phyloP scores from a whole-genome alignment of 1,284 basidiomycete genomes.

The Pyrrhoderma noxium region DNA sequence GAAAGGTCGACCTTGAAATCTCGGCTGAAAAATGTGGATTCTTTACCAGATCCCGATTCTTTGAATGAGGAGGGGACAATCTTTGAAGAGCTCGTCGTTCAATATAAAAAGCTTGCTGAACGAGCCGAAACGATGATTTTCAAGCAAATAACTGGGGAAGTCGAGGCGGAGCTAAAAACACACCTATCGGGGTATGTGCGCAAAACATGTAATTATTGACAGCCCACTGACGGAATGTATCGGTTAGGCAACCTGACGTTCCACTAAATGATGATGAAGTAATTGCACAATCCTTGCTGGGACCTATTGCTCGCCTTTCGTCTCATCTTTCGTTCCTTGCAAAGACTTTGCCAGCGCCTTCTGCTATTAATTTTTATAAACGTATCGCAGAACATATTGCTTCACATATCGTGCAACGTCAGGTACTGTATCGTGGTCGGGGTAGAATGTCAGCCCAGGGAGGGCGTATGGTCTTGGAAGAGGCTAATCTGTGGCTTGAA shows the following conservation, averaged over 20 bases:
- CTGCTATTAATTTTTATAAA: conserved; percentile 58
- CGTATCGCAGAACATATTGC: conserved; percentile 58
- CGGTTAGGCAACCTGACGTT: conserved; percentile 21
- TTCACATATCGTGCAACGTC: conserved; percentile 74
- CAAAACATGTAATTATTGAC: conserved; percentile 16
- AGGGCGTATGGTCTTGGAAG: conserved; percentile 50
- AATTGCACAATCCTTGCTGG: conserved; percentile 60
- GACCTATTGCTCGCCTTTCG: conserved; percentile 65
- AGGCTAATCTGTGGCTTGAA: conserved; percentile 75
- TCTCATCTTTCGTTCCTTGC: conserved; percentile 63
- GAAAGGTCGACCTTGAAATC: conserved; percentile 46
- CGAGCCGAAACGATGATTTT: conserved; percentile 85
- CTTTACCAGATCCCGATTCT: conserved; percentile 40
- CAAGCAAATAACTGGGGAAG: conserved; percentile 71
- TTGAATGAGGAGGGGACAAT: conserved; percentile 52
- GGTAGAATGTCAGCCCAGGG: conserved; percentile 46
- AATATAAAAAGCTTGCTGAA: conserved; percentile 52
- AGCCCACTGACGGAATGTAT: conserved; percentile 8
- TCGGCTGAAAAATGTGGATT: conserved; percentile 39
- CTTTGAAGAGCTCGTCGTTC: conserved; percentile 65
- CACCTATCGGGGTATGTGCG: conserved; percentile 47
- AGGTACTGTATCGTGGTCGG: conserved; percentile 70
- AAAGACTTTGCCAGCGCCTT: conserved; percentile 47
- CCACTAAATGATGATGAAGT: conserved; percentile 32
- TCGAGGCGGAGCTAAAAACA: conserved; percentile 63